Percentiles rank a stretch among this genome's conserved stretches.
Evolutionary conservation across 2,329 filamentous ascomycete species (phyloP).

Genomic region (Diaporthe ilicicola): DNA sequence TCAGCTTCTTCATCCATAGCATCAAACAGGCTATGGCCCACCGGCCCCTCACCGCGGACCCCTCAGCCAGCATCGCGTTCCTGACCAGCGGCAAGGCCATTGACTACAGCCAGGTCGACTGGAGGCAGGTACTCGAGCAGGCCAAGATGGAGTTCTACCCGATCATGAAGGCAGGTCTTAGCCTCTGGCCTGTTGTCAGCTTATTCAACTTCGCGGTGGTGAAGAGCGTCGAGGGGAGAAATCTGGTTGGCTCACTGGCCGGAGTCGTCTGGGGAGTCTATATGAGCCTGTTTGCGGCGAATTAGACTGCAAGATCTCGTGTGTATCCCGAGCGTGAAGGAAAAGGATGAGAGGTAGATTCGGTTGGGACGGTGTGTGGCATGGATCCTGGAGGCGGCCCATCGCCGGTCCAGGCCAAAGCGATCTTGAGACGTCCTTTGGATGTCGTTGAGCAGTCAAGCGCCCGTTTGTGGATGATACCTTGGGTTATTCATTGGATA

Average conservation of each 20-base stretch:
- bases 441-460: background rate
- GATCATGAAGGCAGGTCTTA: slow-evolving; percentile 74
- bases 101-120: slow-evolving; percentile 56
- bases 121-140: slow-evolving; percentile 51
- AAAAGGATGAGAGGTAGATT: background rate
- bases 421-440: no score
- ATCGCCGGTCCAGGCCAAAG: no score
- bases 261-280: slow-evolving; percentile 78
- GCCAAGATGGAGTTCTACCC: slow-evolving; percentile 66
- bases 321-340: background rate
- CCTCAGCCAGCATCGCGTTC: slow-evolving; percentile 43
- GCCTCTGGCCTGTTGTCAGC: slow-evolving; percentile 75
- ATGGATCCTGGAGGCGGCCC: background rate
- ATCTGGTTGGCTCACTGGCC: slow-evolving; percentile 72
- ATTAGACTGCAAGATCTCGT: background rate
- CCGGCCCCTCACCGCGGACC: slow-evolving; percentile 44
- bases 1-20: slow-evolving; percentile 66
- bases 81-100: slow-evolving; percentile 50
- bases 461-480: background rate
- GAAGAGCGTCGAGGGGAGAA: slow-evolving; percentile 70
- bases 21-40: slow-evolving; percentile 59
- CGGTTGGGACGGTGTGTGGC: background rate
- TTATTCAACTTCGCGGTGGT: slow-evolving; percentile 72
- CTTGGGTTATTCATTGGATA: background rate
- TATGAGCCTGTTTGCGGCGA: slow-evolving; percentile 65